Percentiles rank a stretch among this genome's conserved stretches.
phyloP scores from a whole-genome alignment of 345 rosid genomes.

The Camelina neglecta region DNA sequence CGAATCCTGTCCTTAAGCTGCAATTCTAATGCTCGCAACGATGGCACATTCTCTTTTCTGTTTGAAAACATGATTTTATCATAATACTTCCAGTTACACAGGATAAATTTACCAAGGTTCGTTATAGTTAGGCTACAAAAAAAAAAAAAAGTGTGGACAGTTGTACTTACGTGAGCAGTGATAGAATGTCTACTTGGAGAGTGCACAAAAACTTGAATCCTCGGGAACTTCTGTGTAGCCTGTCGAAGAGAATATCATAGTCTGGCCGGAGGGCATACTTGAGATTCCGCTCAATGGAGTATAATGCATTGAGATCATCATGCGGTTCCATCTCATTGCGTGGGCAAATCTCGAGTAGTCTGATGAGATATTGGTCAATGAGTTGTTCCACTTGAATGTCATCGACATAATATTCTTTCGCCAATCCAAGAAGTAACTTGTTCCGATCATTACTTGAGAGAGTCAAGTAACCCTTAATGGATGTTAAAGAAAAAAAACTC shows the following conservation, averaged over 20 bases:
- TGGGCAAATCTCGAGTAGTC: not conserved
- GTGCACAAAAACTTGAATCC: not conserved
- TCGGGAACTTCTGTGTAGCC: not conserved
- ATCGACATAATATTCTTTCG: not conserved
- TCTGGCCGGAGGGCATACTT: not conserved
- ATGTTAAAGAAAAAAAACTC: not conserved
- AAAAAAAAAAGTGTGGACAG: not conserved
- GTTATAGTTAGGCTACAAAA: not conserved
- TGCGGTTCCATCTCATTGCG: not conserved
- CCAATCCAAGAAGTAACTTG: not conserved
- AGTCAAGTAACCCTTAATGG: not conserved
- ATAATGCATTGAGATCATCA: not conserved
- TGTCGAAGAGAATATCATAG: not conserved
- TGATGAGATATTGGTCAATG: conserved; percentile 3
- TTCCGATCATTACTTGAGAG: not conserved
- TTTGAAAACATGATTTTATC: not conserved
- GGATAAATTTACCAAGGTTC: not conserved
- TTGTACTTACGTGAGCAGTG: not conserved
- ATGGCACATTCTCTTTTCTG: not conserved
- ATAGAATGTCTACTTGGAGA: not conserved
- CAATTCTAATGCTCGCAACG: not conserved
- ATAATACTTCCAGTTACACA: not conserved
- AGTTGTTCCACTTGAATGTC: not conserved
- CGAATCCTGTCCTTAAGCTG: not conserved
- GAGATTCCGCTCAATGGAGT: not conserved